Evolutionary conservation across 345 rosid genomes (phyloP), one percentile per base, ranked within the genome.

Genomic region (Rhizophora mangle): DNA sequence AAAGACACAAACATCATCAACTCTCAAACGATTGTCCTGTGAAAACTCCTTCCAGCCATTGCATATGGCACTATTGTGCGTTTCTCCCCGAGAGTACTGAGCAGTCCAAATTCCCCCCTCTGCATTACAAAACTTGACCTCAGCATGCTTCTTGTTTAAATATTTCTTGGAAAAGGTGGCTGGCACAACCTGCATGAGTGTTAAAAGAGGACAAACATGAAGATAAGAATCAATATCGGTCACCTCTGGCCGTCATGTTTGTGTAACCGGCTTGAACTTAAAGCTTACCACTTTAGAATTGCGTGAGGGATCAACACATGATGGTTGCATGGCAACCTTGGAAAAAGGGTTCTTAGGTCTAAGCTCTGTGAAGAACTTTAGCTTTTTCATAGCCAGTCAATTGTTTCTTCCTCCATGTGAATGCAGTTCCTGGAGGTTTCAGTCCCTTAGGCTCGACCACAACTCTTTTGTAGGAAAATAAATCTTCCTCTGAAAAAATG

Each of bases 301-400:
- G 19, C 49, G 16, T 13, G 19, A 43, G 49, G 49, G 18, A 43
- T 8, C 18, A 22, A 74, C 31, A 46, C 65, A 77, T 26, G 78
- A 18, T 24, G 78, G 77, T 29, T 61, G 68, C 65, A 83, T 72
- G 16, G 37, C 51, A 54, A 71, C 53, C 60, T 39, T 31, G 65
- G 73, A 80, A 59, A 43, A 56, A 5, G 84, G 82, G 27, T 75
- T 75, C 27, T 21, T 36, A 21, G 75, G 67, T 58, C 58, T 68
- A 65, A 75, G 80, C 80, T 63, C 18, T 70, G 6, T 32, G 27
- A 51, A 78, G 64, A 46, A 67, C 71, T 47, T 64, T 59, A 8
- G 20, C 59, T 61, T 68, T 72, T 67, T 68, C 64, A 26, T 21
- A 1, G 15, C 27, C 27, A 6, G 58, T 15, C 18, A 43, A 43